These are phyloP conservation scores for Rhodocollybia butyracea DNA, from an alignment of 768 basidiomycete genomes.

Conservation along the genomic window DNA sequence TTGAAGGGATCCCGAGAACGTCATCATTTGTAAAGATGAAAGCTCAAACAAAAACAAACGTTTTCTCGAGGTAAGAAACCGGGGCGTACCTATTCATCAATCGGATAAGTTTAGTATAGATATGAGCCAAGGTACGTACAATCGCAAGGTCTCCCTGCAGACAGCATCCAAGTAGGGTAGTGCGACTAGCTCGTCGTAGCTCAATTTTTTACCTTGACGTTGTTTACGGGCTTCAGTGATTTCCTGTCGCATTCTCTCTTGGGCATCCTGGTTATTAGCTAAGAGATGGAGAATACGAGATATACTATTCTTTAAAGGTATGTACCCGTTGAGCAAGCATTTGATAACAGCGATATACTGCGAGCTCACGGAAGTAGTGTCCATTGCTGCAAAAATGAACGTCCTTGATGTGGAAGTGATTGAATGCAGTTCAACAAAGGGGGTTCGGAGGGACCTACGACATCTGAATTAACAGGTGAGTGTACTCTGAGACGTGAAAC, in stretches of 20 bases:
- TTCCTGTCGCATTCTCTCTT: slow-evolving; percentile 35
- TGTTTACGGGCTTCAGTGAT: slow-evolving; percentile 23
- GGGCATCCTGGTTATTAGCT: slow-evolving; percentile 30
- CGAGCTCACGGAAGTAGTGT: slow-evolving; percentile 32
- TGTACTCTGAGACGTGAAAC: neutral
- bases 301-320: slow-evolving; percentile 20
- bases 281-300: slow-evolving; percentile 30
- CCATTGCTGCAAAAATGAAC: slow-evolving; percentile 37
- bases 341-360: neutral
- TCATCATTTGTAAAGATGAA: no score
- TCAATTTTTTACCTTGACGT: slow-evolving; percentile 22
- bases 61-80: slow-evolving; percentile 21
- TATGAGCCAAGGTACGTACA: slow-evolving; percentile 19
- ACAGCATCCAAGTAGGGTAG: slow-evolving; percentile 39
- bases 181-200: slow-evolving; percentile 32
- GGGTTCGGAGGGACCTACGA: neutral
- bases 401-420: slow-evolving; percentile 18
- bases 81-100: slow-evolving; percentile 22
- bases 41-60: no score
- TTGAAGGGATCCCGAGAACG: neutral
- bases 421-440: neutral
- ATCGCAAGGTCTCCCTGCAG: slow-evolving; percentile 35
- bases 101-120: neutral
- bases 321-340: no score
- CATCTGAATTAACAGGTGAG: slow-evolving; percentile 4